phyloP scores from a whole-genome alignment of 164 flowering plant species.

The Tetracentron sinense region DNA sequence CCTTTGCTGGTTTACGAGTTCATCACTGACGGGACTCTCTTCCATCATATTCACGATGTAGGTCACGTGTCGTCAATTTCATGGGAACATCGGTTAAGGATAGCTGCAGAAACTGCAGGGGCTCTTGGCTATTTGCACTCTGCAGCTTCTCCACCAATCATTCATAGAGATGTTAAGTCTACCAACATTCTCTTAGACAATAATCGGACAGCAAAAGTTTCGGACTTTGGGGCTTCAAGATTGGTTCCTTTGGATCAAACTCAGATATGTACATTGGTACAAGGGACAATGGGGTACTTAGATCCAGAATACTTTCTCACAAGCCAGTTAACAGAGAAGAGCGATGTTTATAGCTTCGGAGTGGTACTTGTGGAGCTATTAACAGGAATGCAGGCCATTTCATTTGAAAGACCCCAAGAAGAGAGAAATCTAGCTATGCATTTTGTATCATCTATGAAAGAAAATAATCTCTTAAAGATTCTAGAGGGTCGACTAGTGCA shows the following conservation, averaged over 20 bases:
- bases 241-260: slow-evolving; percentile 24
- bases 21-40: slow-evolving; percentile 23
- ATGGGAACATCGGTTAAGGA: slow-evolving; percentile 25
- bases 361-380: slow-evolving; percentile 25
- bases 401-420: slow-evolving; percentile 10
- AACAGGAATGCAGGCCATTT: slow-evolving; percentile 23
- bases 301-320: slow-evolving; percentile 35
- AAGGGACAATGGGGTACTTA: slow-evolving; percentile 27
- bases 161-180: slow-evolving; percentile 38
- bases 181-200: slow-evolving; percentile 34
- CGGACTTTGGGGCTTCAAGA: slow-evolving; percentile 39
- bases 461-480: slow-evolving; percentile 14
- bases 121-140: slow-evolving; percentile 34
- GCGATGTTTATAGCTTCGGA: slow-evolving; percentile 35
- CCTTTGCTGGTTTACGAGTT: slow-evolving; percentile 26
- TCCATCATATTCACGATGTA: slow-evolving; percentile 12
- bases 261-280: slow-evolving; percentile 23
- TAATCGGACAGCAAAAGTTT: slow-evolving; percentile 26
- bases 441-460: slow-evolving; percentile 18
- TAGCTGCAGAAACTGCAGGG: slow-evolving; percentile 26
- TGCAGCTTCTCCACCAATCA: slow-evolving; percentile 27
- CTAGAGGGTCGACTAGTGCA: slow-evolving; percentile 17
- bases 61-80: slow-evolving; percentile 7
- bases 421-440: slow-evolving; percentile 14
- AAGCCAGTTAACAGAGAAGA: slow-evolving; percentile 25